Evolutionary conservation across 2,329 filamentous ascomycete species (phyloP), one percentile per base, ranked within the genome.

Genomic region (Colletotrichum aenigma): DNA sequence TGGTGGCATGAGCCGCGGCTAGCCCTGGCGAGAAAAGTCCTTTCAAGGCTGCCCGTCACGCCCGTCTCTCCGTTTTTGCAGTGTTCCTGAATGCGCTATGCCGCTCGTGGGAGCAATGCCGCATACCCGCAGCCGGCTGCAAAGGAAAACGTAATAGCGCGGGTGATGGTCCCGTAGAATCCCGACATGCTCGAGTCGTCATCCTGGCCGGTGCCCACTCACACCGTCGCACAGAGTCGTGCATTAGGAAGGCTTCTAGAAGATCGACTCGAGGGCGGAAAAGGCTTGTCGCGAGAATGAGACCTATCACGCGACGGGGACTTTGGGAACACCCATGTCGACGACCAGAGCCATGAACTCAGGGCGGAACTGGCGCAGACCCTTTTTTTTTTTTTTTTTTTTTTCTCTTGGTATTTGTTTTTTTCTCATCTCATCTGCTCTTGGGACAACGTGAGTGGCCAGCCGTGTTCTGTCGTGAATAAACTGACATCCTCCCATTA

Each of bases 211-310:
- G 48, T 66, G 6, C 56, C 61, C 62, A 67, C 73, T 43, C n/a
- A 32, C 24, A n/a, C 32, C 15, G 62, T 72, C 62, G 43, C 70
- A 32, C n/a, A n/a, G 26, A 12, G 62, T 67, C 62, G 56, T 64
- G 12, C n/a, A 21, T 75, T 43, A 16, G 73, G 73, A 72, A 75
- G 62, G 69, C 73, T 75, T 75, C 73, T 75, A 73, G 73, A 75
- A 75, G 73, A 75, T 75, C 73, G 55, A 48, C 62, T 24, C 8
- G 38, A 65, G 21, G 55, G 38, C 32, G 52, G 26, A n/a, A 32
- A 64, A 71, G n/a, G 55, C 72, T 75, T 71, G 68, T 75, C 72
- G 62, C 73, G 52, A 75, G 61, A 71, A 7, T 52, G 43, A 52
- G n/a, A 52, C 21, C 43, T 75, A 68, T 71, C 60, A 52, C 43